A percentile compares a stretch with the other conserved stretches of the same genome.
phyloP scores from a whole-genome alignment of 2,329 filamentous ascomycete genomes.

The Thielaviopsis euricoi region DNA sequence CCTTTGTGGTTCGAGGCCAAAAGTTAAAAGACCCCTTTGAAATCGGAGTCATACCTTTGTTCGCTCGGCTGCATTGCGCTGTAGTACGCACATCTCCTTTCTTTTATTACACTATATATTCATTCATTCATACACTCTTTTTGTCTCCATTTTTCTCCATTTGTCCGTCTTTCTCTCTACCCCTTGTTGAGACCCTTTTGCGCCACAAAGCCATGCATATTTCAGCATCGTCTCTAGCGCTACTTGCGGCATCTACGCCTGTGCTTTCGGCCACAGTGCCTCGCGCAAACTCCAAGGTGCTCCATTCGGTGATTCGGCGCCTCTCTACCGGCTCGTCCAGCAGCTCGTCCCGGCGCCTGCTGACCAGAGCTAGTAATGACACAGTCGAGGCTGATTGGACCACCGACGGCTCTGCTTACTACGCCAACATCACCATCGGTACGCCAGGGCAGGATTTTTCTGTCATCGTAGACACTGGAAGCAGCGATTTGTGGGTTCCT shows the following conservation, averaged over 20 bases:
- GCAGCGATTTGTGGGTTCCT: constrained; percentile 48
- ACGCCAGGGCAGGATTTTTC: constrained; percentile 39
- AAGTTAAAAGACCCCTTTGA: too few species aligned
- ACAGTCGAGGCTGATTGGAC: constrained; percentile 1
- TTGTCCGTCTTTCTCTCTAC: too few species aligned
- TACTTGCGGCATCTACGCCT: neutral
- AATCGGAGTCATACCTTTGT: too few species aligned
- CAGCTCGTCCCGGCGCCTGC: neutral
- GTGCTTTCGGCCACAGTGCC: neutral
- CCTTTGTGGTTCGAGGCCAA: too few species aligned
- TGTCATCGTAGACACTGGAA: constrained; percentile 48
- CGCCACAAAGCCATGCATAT: neutral
- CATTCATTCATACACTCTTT: neutral
- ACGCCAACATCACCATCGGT: constrained; percentile 38
- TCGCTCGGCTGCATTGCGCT: too few species aligned
- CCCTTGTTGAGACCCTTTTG: neutral
- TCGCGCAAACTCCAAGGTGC: neutral
- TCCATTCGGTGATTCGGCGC: constrained; percentile 4
- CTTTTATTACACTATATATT: too few species aligned
- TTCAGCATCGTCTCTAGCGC: neutral
- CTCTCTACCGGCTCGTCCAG: neutral
- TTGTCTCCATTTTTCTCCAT: neutral
- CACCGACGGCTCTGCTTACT: constrained; percentile 26
- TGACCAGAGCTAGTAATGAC: neutral
- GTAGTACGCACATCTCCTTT: too few species aligned